Evolutionary conservation across 106 monocot species (phyloP).

Genomic region (Posidonia australis): DNA sequence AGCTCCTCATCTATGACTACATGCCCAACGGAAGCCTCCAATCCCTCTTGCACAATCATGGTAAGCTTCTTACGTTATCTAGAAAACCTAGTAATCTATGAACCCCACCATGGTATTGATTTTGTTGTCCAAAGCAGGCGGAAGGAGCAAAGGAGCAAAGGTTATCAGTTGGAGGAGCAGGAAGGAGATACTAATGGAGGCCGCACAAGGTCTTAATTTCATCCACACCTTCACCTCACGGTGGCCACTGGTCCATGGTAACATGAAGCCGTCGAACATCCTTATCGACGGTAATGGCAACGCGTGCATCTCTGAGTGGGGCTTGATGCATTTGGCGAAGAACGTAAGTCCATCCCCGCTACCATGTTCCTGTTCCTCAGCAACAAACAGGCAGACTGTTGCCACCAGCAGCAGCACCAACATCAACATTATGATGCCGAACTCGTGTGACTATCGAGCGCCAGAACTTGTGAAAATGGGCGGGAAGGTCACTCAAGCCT

Average conservation of each 20-base stretch:
- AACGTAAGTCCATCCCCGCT: too few relatives aligned
- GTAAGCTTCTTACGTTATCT: neutral
- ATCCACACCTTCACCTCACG: constrained; percentile 24
- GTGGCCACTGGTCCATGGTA: constrained; percentile 27
- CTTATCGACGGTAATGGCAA: constrained; percentile 34
- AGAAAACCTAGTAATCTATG: neutral
- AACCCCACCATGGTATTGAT: constrained; percentile 30
- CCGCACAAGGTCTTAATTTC: constrained; percentile 35
- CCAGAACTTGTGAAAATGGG: constrained; percentile 20
- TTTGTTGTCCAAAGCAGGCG: constrained; percentile 7
- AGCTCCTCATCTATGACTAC: constrained; percentile 28
- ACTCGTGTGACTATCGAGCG: constrained; percentile 16
- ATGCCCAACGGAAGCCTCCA: constrained; percentile 31
- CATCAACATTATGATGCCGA: constrained; percentile 10
- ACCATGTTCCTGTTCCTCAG: too few relatives aligned
- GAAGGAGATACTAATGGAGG: constrained; percentile 6
- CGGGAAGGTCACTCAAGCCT: constrained; percentile 15
- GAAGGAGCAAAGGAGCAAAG: too few relatives aligned
- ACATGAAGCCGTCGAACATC: constrained; percentile 41
- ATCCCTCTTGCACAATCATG: constrained; percentile 15
- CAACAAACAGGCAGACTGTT: too few relatives aligned
- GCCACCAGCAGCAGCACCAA: neutral
- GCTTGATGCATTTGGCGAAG: constrained; percentile 12
- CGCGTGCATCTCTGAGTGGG: constrained; percentile 32
- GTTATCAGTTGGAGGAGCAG: too few relatives aligned